Evolutionary conservation across 148 eudicot genomes (phyloP).

Genomic region (Bassia scoparia): DNA sequence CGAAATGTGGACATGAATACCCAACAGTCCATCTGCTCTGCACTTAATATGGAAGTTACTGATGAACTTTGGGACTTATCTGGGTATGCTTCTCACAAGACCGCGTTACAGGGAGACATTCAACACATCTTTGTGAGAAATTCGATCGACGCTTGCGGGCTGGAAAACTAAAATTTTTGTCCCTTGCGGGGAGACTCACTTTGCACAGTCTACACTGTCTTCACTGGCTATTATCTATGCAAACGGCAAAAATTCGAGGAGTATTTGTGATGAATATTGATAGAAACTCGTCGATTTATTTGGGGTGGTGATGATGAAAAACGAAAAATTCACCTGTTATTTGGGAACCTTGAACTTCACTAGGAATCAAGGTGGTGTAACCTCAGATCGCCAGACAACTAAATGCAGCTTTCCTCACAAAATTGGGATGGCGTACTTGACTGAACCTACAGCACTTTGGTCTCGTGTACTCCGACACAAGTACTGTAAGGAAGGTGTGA

Average conservation of each 20-base stretch:
- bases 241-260: neutral
- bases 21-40: neutral
- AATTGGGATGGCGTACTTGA: neutral
- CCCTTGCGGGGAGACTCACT: neutral
- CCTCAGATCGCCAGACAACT: neutral
- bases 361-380: neutral
- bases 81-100: no score
- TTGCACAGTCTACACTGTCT: no score
- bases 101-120: neutral
- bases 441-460: neutral
- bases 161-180: neutral
- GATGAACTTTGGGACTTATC: neutral
- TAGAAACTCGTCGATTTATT: neutral
- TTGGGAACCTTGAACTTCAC: neutral
- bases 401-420: neutral
- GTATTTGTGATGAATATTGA: neutral
- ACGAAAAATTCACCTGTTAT: neutral
- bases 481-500: neutral
- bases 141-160: neutral
- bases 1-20: neutral
- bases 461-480: neutral
- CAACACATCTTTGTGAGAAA: neutral
- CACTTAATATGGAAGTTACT: neutral
- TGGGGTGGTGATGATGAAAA: constrained; percentile 1
- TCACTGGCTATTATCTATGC: neutral